Evolutionary conservation across 1,284 basidiomycete genomes (phyloP).

Genomic region (Ceratorhiza oryzae-sativae): DNA sequence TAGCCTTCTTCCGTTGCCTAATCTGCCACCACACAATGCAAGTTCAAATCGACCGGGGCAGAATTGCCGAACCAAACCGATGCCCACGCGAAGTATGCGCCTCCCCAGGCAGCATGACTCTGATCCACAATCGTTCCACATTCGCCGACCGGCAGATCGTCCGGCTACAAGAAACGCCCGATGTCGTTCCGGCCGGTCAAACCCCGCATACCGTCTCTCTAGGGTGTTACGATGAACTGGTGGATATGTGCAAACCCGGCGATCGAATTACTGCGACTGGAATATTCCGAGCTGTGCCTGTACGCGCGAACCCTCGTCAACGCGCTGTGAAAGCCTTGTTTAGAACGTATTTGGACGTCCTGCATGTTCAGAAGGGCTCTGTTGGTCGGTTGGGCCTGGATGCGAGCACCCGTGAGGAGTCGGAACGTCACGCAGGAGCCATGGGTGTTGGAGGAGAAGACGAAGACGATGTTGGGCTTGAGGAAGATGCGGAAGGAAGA

Average conservation of each 20-base stretch:
- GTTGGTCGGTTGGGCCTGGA: conserved; percentile 79
- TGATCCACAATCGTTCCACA: conserved; percentile 96
- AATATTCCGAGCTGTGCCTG: conserved; percentile 93
- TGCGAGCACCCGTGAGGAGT: conserved; percentile 70
- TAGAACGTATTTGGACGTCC: conserved; percentile 96
- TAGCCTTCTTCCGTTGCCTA: conserved; percentile 97
- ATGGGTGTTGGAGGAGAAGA: conserved; percentile 86
- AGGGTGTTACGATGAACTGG: conserved; percentile 96
- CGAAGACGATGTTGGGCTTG: conserved; percentile 67
- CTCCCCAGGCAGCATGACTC: conserved; percentile 86
- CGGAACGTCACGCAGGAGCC: conserved; percentile 64
- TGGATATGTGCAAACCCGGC: conserved; percentile 93
- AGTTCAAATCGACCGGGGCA: conserved; percentile 94
- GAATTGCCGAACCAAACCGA: conserved; percentile 89
- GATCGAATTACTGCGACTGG: conserved; percentile 92
- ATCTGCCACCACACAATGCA: conserved; percentile 94
- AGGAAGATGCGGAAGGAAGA: conserved; percentile 54
- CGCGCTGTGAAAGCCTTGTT: conserved; percentile 93
- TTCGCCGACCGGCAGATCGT: conserved; percentile 97
- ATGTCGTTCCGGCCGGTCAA: conserved; percentile 96
- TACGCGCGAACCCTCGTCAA: conserved; percentile 91
- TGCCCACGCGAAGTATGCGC: conserved; percentile 94
- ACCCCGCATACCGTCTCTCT: conserved; percentile 97
- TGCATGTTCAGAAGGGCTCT: conserved; percentile 86
- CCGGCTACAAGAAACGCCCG: conserved; percentile 95